Evolutionary conservation across 306 rosid species (phyloP).

Genomic region (Sophora flavescens): DNA sequence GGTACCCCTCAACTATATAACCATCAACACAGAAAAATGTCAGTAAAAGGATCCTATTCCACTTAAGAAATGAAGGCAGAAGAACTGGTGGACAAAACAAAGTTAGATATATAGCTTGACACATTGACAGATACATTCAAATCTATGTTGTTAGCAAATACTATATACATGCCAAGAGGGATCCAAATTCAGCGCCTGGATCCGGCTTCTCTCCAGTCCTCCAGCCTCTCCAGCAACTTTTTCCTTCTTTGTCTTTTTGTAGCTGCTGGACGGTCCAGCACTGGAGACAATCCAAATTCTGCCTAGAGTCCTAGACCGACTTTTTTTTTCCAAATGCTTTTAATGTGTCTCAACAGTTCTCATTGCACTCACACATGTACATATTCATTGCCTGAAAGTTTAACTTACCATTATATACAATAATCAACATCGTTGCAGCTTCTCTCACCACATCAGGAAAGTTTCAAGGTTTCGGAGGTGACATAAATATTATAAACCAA

Average conservation of each 20-base stretch:
- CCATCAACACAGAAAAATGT: conserved; percentile 25
- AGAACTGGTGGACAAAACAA: not conserved
- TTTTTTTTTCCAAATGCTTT: not conserved
- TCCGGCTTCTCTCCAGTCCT: no score
- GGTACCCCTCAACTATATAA: conserved; percentile 73
- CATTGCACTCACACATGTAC: not conserved
- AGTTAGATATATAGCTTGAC: not conserved
- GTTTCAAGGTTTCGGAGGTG: conserved; percentile 1
- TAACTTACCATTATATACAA: not conserved
- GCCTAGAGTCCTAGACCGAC: not conserved
- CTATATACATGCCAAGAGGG: no score
- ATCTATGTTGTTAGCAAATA: conserved; percentile 21
- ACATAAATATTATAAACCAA: not conserved
- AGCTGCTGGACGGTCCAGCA: no score
- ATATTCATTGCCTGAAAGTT: conserved; percentile 11
- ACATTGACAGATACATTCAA: conserved; percentile 11
- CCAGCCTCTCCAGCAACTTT: no score
- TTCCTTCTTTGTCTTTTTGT: no score
- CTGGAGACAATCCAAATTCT: no score
- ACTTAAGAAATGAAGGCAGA: conserved; percentile 3
- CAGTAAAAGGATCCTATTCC: conserved; percentile 22
- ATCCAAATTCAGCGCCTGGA: no score
- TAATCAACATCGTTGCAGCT: not conserved
- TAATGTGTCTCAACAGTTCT: not conserved
- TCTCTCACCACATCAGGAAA: not conserved